These are phyloP conservation scores for Nidula microcarpa DNA, from an alignment of 768 basidiomycete genomes.

Conservation along the genomic window DNA sequence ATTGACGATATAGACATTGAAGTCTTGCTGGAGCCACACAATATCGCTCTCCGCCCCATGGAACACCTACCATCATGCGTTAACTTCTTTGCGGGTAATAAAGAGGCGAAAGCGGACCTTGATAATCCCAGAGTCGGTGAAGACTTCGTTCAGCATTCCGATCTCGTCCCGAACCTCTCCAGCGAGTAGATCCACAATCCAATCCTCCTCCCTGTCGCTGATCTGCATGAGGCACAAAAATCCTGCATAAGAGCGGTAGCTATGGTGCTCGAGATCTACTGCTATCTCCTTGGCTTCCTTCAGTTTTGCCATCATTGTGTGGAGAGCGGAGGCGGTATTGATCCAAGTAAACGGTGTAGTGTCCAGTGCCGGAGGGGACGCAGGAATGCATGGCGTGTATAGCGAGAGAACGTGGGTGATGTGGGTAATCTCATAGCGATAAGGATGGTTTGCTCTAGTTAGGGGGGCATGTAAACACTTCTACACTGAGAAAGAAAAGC, in stretches of 20 bases:
- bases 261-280: conserved; percentile 93
- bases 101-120: conserved; percentile 51
- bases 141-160: conserved; percentile 73
- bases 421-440: conserved; percentile 81
- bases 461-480: conserved; percentile 5
- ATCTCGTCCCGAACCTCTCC: conserved; percentile 62
- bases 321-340: conserved; percentile 50
- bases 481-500: background rate
- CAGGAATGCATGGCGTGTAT: conserved; percentile 45
- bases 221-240: conserved; percentile 95
- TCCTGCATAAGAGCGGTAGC: conserved; percentile 77
- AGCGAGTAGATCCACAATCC: conserved; percentile 77
- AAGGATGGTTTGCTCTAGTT: conserved; percentile 58
- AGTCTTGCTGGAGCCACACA: conserved; percentile 94
- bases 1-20: conserved; percentile 90
- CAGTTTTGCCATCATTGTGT: conserved; percentile 66
- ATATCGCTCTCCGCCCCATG: conserved; percentile 96
- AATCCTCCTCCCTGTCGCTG: conserved; percentile 81
- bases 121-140: conserved; percentile 79
- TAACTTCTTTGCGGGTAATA: background rate
- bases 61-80: conserved; percentile 55
- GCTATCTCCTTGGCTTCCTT: conserved; percentile 74
- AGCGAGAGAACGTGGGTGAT: conserved; percentile 68
- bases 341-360: conserved; percentile 72
- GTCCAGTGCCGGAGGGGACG: conserved; percentile 55